Evolutionary conservation across 2,329 filamentous ascomycete genomes (phyloP).

Genomic region (Atkinsonella hypoxylon): DNA sequence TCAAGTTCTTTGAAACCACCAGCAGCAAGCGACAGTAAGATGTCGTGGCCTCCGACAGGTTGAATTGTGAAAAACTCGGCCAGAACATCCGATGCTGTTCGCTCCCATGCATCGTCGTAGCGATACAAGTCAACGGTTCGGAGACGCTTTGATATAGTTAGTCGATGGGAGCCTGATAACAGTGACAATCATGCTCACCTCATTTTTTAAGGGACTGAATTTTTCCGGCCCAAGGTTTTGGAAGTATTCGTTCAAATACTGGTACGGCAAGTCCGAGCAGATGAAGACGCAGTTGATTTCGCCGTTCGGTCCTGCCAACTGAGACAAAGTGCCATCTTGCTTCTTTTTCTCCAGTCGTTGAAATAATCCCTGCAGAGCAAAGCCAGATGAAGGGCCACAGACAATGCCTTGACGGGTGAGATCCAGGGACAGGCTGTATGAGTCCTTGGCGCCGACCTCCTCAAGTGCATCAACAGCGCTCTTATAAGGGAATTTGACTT

Average conservation of each 20-base stretch:
- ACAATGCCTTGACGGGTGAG: conserved; percentile 47
- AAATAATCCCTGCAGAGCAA: conserved; percentile 40
- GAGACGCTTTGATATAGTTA: conserved; percentile 26
- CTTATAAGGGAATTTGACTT: conserved; percentile 46
- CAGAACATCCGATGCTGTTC: conserved; percentile 26
- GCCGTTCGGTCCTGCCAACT: conserved; percentile 33
- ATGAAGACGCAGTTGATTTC: conserved; percentile 44
- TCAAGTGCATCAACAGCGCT: conserved; percentile 41
- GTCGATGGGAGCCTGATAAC: neutral
- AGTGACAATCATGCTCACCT: conserved; percentile 16
- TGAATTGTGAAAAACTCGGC: conserved; percentile 21
- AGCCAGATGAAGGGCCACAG: conserved; percentile 48
- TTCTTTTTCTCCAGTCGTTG: conserved; percentile 37
- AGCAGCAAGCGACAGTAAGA: conserved; percentile 12
- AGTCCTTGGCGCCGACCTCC: conserved; percentile 40
- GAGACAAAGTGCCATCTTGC: conserved; percentile 27
- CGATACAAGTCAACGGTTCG: conserved; percentile 38
- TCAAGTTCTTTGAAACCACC: conserved; percentile 12
- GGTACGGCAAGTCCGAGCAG: conserved; percentile 50
- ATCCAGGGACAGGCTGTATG: conserved; percentile 40
- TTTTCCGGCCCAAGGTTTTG: conserved; percentile 35
- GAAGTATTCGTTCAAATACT: conserved; percentile 49
- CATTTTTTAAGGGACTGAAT: conserved; percentile 34
- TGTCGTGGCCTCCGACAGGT: conserved; percentile 14
- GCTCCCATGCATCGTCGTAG: conserved; percentile 45